Conservation (phyloP, 1,284 basidiomycete genomes). For the Marasmius tenuissimus region DNA sequence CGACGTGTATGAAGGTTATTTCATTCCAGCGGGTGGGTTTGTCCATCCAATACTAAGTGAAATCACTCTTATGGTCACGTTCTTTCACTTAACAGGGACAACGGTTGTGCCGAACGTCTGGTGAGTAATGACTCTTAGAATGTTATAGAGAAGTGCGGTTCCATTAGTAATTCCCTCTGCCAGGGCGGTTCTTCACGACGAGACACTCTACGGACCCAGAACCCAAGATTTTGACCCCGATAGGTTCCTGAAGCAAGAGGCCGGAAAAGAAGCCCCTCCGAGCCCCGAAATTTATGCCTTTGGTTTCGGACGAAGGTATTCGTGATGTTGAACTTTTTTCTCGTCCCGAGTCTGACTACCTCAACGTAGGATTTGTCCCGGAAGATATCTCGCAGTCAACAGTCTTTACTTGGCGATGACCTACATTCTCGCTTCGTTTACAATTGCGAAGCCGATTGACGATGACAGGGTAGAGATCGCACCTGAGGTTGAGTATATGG, state of each 20-base stretch:
- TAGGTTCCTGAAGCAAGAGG: conserved; percentile 26
- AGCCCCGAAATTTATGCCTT: conserved; percentile 24
- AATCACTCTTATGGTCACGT: too few species aligned
- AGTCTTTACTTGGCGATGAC: conserved; percentile 20
- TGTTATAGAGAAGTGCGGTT: too few species aligned
- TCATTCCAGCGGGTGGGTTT: too few species aligned
- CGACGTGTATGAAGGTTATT: too few species aligned
- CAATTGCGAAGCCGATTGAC: conserved; percentile 17
- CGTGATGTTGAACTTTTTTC: background rate
- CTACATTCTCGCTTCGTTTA: conserved; percentile 19
- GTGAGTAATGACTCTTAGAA: too few species aligned
- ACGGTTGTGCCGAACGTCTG: background rate
- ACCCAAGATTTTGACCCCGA: conserved; percentile 38
- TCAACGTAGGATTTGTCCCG: conserved; percentile 16
- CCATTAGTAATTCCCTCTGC: background rate
- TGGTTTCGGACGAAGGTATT: conserved; percentile 31
- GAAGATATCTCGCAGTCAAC: conserved; percentile 18
- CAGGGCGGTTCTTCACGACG: conserved; percentile 39
- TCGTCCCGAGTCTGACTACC: background rate
- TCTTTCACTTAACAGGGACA: too few species aligned
- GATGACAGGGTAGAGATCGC: conserved; percentile 16
- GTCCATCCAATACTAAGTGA: too few species aligned
- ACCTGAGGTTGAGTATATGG: conserved; percentile 7
- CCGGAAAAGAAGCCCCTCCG: conserved; percentile 16
- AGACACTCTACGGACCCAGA: conserved; percentile 31